A percentile compares a stretch with the other conserved stretches of the same genome.
These are phyloP conservation scores for Globisporangium mamillatum DNA, from an alignment of 352 stramenopile species.

Conservation along the genomic window DNA sequence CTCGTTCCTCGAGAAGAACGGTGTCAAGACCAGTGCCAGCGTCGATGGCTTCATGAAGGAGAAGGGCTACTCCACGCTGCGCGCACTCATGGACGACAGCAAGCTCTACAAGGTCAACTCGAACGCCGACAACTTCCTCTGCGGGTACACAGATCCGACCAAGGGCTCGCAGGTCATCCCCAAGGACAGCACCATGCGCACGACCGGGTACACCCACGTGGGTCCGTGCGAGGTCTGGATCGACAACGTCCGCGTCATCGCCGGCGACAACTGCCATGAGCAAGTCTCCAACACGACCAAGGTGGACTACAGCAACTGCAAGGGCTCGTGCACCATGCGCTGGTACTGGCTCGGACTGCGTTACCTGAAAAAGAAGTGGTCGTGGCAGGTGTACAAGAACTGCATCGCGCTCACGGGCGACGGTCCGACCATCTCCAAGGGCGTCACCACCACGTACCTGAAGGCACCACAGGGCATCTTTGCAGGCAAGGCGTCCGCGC, in stretches of 20 bases:
- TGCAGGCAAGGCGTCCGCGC: constrained; percentile 8
- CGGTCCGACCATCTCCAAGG: constrained; percentile 16
- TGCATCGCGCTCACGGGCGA: constrained; percentile 25
- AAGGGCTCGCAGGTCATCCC: constrained; percentile 18
- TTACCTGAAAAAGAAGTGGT: constrained; percentile 46
- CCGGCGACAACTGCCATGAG: constrained; percentile 46
- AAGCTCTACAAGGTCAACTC: constrained; percentile 22
- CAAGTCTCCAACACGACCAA: constrained; percentile 19
- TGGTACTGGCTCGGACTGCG: constrained; percentile 64
- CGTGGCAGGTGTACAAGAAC: constrained; percentile 69
- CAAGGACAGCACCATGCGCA: constrained; percentile 30
- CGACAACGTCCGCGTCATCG: constrained; percentile 35
- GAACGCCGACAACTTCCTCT: constrained; percentile 19
- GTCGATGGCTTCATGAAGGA: constrained; percentile 18
- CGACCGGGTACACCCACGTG: constrained; percentile 55
- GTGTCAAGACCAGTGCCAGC: constrained; percentile 19
- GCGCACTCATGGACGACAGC: constrained; percentile 20
- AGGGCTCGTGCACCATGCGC: constrained; percentile 35
- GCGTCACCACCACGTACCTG: constrained; percentile 13
- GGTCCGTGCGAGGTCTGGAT: constrained; percentile 63
- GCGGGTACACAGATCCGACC: constrained; percentile 16
- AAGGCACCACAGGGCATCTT: constrained; percentile 13
- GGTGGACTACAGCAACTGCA: constrained; percentile 52
- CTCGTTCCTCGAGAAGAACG: constrained; percentile 31
- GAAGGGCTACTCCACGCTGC: constrained; percentile 20